These are phyloP conservation scores for Debaryomyces coudertii DNA, from an alignment of 1,139 yeast species.

Conservation along the genomic window DNA sequence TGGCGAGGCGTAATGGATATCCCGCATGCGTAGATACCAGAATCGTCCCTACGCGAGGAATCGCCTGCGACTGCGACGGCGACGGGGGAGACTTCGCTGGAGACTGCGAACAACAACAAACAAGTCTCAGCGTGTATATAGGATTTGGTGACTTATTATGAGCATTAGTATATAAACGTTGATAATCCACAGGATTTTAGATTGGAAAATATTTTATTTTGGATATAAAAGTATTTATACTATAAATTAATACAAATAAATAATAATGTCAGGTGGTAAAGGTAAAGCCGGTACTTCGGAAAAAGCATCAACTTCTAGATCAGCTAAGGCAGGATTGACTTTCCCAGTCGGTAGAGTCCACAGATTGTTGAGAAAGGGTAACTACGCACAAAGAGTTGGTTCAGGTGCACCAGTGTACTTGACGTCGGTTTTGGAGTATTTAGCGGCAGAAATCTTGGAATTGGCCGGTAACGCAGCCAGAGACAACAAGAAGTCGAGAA, in stretches of 20 bases:
- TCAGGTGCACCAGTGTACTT: slow-evolving; percentile 60
- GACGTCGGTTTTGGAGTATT: slow-evolving; percentile 55
- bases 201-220: background rate
- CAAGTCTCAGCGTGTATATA: slow-evolving; percentile 11
- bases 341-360: slow-evolving; percentile 62
- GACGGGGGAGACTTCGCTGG: background rate
- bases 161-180: slow-evolving; percentile 10
- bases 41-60: background rate
- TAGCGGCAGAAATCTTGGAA: slow-evolving; percentile 58
- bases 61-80: background rate
- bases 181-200: slow-evolving; percentile 8
- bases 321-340: slow-evolving; percentile 56
- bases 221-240: slow-evolving; percentile 10
- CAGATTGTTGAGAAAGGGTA: slow-evolving; percentile 58
- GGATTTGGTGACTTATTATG: background rate
- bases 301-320: slow-evolving; percentile 57
- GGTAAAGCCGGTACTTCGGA: slow-evolving; percentile 57
- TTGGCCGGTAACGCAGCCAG: slow-evolving; percentile 62
- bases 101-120: slow-evolving; percentile 3
- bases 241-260: slow-evolving; percentile 19
- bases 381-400: slow-evolving; percentile 60
- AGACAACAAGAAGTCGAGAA: slow-evolving; percentile 61
- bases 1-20: slow-evolving; percentile 7
- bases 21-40: slow-evolving; percentile 1
- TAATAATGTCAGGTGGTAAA: slow-evolving; percentile 55